A percentile compares a stretch with the other conserved stretches of the same genome.
Evolutionary conservation across 2,329 filamentous ascomycete species (phyloP).

Genomic region (Venturiaceae sp.): DNA sequence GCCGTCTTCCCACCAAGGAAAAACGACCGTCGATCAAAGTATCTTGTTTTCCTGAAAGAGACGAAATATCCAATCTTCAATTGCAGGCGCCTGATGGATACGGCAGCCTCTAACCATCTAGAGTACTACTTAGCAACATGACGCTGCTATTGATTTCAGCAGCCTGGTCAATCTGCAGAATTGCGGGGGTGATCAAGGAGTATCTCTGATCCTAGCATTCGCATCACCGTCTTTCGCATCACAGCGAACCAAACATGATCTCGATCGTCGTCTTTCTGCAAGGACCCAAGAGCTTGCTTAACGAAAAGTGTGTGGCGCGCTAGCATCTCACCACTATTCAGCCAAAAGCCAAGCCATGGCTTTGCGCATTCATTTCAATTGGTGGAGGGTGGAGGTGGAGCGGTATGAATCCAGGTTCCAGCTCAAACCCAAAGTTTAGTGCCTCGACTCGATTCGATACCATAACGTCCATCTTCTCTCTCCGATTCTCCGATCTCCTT

Average conservation of each 20-base stretch:
- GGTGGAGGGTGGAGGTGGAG: background rate
- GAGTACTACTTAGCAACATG: too few relatives aligned
- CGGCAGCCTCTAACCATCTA: too few relatives aligned
- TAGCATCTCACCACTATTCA: background rate
- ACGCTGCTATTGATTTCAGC: background rate
- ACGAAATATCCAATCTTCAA: too few relatives aligned
- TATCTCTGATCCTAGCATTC: too few relatives aligned
- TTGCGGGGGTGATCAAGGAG: background rate
- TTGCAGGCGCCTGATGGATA: too few relatives aligned
- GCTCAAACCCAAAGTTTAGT: background rate
- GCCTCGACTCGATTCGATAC: background rate
- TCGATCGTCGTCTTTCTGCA: too few relatives aligned
- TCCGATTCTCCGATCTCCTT: background rate
- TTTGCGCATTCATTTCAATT: background rate
- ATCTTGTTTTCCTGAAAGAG: too few relatives aligned
- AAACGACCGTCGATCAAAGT: too few relatives aligned
- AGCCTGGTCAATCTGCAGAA: background rate
- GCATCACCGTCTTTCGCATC: too few relatives aligned
- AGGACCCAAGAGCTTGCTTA: background rate
- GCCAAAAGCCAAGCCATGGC: background rate
- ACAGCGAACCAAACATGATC: too few relatives aligned
- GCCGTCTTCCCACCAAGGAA: too few relatives aligned
- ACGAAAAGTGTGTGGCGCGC: background rate
- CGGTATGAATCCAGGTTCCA: background rate
- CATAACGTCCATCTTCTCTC: background rate